phyloP scores from a whole-genome alignment of 2,329 filamentous ascomycete species.

The Rhexocercosporidium sp. region DNA sequence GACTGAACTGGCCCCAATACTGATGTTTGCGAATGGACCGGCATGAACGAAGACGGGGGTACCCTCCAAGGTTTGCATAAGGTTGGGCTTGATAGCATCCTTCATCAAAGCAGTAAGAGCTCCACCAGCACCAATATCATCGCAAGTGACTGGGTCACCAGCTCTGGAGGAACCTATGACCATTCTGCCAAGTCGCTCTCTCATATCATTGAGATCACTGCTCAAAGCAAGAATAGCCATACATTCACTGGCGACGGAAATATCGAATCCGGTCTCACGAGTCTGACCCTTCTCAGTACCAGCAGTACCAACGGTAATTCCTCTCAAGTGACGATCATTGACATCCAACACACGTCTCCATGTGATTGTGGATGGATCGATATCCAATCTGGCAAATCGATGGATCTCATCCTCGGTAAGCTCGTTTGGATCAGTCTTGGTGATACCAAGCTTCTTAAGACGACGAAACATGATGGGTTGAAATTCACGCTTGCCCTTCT shows the following conservation, averaged over 20 bases:
- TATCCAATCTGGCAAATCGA: conserved; percentile 91
- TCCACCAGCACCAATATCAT: conserved; percentile 91
- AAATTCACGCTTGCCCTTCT: conserved; percentile 89
- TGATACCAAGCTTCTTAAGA: conserved; percentile 92
- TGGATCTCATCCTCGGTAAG: conserved; percentile 87
- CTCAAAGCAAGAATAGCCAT: conserved; percentile 98
- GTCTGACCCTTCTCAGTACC: conserved; percentile 88
- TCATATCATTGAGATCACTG: conserved; percentile 85
- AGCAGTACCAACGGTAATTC: conserved; percentile 86
- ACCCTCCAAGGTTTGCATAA: conserved; percentile 98
- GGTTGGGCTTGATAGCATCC: conserved; percentile 97
- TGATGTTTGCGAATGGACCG: conserved; percentile 97
- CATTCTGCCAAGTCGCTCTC: conserved; percentile 93
- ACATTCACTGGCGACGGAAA: conserved; percentile 95
- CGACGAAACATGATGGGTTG: conserved; percentile 90
- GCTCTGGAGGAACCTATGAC: conserved; percentile 85
- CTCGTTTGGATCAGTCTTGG: conserved; percentile 91
- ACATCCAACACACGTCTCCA: conserved; percentile 97
- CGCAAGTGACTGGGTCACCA: conserved; percentile 92
- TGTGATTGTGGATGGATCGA: conserved; percentile 95
- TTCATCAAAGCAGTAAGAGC: conserved; percentile 94
- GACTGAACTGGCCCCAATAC: conserved; percentile 94
- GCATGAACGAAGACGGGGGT: conserved; percentile 98
- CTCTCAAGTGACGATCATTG: conserved; percentile 91
- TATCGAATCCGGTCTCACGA: conserved; percentile 93